phyloP scores from a whole-genome alignment of 2,329 filamentous ascomycete species.

The Cryphonectria carpinicola region DNA sequence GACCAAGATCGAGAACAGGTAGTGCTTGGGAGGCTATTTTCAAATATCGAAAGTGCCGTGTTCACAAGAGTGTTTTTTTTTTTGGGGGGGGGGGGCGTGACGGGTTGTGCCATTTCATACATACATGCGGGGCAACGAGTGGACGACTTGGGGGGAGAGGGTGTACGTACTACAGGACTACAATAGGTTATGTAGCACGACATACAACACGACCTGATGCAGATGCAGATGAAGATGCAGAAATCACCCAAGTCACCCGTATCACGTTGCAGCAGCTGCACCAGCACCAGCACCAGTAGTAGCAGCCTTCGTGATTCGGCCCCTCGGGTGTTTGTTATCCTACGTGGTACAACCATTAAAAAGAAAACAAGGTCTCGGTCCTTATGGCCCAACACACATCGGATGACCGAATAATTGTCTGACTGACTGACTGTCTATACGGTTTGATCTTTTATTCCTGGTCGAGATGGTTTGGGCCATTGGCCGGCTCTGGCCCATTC shows the following conservation, averaged over 20 bases:
- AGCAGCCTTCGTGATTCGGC: constrained; percentile 14
- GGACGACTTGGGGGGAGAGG: constrained; percentile 1
- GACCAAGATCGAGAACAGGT: not conserved
- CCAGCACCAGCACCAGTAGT: too few relatives aligned
- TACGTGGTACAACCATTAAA: not conserved
- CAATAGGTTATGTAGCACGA: not conserved
- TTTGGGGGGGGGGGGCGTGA: not conserved
- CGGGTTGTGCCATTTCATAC: not conserved
- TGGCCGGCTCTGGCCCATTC: not conserved
- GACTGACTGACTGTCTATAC: not conserved
- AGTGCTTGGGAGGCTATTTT: constrained; percentile 18
- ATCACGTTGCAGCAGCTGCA: constrained; percentile 10
- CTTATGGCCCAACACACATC: not conserved
- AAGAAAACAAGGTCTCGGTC: not conserved
- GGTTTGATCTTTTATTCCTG: not conserved
- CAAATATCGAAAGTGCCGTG: constrained; percentile 24
- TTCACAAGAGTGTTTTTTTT: not conserved
- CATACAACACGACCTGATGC: constrained; percentile 5
- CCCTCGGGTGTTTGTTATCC: not conserved
- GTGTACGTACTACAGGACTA: not conserved
- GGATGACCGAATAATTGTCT: not conserved
- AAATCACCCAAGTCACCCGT: constrained; percentile 19
- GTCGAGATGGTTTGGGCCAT: not conserved
- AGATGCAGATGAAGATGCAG: constrained; percentile 22
- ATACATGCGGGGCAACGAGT: not conserved